Conservation (phyloP, 768 basidiomycete genomes). For the Saitozyma sp. region DNA sequence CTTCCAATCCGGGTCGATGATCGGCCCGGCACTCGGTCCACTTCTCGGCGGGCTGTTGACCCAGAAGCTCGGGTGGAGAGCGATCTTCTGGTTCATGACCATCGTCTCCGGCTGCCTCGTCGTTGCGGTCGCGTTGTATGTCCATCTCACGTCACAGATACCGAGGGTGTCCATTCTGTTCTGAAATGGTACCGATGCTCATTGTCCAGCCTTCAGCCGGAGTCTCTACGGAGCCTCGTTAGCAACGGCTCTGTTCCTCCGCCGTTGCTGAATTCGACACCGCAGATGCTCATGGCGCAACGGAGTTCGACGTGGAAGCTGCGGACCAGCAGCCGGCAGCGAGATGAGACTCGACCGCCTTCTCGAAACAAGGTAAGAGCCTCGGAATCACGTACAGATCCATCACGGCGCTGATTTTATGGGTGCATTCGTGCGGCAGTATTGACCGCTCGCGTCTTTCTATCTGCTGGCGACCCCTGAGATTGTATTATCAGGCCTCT, state of each 20-base stretch:
- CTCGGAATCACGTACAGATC: too few relatives aligned
- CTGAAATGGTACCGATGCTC: too few relatives aligned
- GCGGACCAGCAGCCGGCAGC: constrained; percentile 24
- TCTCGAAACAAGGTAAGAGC: constrained; percentile 39
- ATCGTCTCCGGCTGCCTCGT: constrained; percentile 35
- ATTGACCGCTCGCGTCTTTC: too few relatives aligned
- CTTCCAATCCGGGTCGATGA: constrained; percentile 35
- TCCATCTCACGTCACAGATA: background rate
- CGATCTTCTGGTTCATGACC: constrained; percentile 46
- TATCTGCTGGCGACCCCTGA: too few relatives aligned
- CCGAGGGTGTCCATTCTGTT: too few relatives aligned
- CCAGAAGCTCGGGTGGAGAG: constrained; percentile 64
- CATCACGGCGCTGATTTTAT: too few relatives aligned
- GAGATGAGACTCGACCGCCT: constrained; percentile 23
- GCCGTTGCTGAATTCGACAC: constrained; percentile 38
- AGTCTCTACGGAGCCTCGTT: constrained; percentile 54
- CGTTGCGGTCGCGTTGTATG: constrained; percentile 54
- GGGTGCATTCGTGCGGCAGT: too few relatives aligned
- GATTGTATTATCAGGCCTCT: constrained; percentile 46
- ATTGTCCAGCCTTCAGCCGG: constrained; percentile 54
- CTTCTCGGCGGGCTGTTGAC: constrained; percentile 59
- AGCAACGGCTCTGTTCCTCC: constrained; percentile 46
- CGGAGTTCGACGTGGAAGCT: too few relatives aligned
- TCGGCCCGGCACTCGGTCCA: constrained; percentile 55
- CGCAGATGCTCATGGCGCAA: constrained; percentile 27